Conservation (phyloP, 2,329 filamentous ascomycete species). For the Pseudogymnoascus sp. region DNA sequence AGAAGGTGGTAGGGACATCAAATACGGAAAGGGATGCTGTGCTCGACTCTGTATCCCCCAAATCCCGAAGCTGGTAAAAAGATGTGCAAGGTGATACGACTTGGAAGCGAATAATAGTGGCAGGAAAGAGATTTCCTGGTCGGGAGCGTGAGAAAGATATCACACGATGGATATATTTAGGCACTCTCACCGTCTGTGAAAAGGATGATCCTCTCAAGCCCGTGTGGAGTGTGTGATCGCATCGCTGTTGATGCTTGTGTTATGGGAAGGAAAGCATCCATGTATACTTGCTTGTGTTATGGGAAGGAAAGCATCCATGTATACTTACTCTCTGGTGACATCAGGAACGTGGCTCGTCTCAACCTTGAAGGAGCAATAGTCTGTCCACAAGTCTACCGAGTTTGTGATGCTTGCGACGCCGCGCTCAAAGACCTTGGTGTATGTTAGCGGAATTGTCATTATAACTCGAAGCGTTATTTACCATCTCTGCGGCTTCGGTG, state of each 20-base stretch:
- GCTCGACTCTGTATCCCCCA: constrained; percentile 42
- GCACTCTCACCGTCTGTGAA: constrained; percentile 62
- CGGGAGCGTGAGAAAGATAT: constrained; percentile 57
- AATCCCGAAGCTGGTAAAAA: constrained; percentile 35
- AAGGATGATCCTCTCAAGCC: constrained; percentile 32
- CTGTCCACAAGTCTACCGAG: constrained; percentile 93
- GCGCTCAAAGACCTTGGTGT: constrained; percentile 75
- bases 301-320: constrained; percentile 56
- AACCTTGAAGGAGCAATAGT: constrained; percentile 96
- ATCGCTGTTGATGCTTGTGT: constrained; percentile 38
- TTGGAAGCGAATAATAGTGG: constrained; percentile 37
- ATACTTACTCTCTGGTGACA: constrained; percentile 99
- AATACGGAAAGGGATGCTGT: constrained; percentile 53
- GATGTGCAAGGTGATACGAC: constrained; percentile 29
- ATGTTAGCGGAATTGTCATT: constrained; percentile 20
- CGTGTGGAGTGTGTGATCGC: constrained; percentile 20
- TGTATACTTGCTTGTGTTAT: constrained; percentile 65
- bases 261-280: constrained; percentile 59
- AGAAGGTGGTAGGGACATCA: constrained; percentile 41
- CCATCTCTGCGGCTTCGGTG: constrained; percentile 95
- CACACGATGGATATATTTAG: constrained; percentile 50
- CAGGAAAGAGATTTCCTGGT: constrained; percentile 49
- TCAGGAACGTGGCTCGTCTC: constrained; percentile 92
- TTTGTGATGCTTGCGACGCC: constrained; percentile 87
- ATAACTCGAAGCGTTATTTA: constrained; percentile 34